phyloP scores from a whole-genome alignment of 2,329 filamentous ascomycete genomes.

The Neoarthrinium moseri region DNA sequence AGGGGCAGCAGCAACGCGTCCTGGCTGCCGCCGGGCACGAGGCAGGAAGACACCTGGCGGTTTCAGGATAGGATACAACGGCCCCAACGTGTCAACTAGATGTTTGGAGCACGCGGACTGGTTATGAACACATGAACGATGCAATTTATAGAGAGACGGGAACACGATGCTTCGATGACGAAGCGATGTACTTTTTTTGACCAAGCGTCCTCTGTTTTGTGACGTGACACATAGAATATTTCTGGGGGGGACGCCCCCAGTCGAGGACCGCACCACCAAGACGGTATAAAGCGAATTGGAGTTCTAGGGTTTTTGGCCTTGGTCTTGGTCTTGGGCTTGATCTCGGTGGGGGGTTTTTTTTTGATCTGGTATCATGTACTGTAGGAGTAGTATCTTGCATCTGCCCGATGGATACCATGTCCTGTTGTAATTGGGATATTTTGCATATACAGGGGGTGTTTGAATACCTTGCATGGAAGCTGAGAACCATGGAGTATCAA shows the following conservation, averaged over 20 bases:
- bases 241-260: too few relatives aligned
- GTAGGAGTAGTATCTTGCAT: too few relatives aligned
- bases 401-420: too few relatives aligned
- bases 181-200: too few relatives aligned
- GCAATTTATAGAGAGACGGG: slow-evolving; percentile 4
- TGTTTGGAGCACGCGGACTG: neutral
- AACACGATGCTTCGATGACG: neutral
- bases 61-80: slow-evolving; percentile 35
- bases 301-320: slow-evolving; percentile 14
- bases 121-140: neutral
- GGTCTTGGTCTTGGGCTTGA: slow-evolving; percentile 3
- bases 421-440: too few relatives aligned
- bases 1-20: slow-evolving; percentile 46
- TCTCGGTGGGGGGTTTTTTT: too few relatives aligned
- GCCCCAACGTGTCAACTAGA: slow-evolving; percentile 7
- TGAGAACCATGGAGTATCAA: too few relatives aligned
- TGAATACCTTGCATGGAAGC: too few relatives aligned
- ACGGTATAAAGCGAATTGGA: slow-evolving; percentile 20
- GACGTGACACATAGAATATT: slow-evolving; percentile 5
- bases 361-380: too few relatives aligned
- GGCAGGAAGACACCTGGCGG: slow-evolving; percentile 82
- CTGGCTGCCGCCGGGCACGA: slow-evolving; percentile 78
- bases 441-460: too few relatives aligned
- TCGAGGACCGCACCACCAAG: neutral
- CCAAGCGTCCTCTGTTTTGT: too few relatives aligned